Conservation (phyloP, 176 grass and related monocot genomes). For the Hordeum marinum region DNA sequence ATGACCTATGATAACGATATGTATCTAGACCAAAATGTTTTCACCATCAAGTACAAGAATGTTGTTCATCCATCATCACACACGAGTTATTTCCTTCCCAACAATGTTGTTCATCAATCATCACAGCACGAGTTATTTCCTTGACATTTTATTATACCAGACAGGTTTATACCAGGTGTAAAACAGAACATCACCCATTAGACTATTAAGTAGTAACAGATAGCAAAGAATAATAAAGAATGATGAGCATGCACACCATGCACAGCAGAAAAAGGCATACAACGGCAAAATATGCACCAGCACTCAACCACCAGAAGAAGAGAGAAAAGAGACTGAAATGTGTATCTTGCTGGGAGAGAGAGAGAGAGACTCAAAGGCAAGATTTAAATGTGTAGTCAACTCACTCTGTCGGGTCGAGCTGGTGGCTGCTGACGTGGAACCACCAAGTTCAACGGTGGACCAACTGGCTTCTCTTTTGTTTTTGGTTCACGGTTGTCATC, state of each 20-base stretch:
- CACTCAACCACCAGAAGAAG: not conserved
- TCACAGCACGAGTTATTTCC: slow-evolving; percentile 14
- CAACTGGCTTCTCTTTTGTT: slow-evolving; percentile 84
- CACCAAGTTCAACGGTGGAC: slow-evolving; percentile 74
- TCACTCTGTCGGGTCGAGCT: slow-evolving; percentile 69
- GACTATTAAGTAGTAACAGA: not conserved
- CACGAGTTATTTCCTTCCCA: not conserved
- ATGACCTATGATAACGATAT: not conserved
- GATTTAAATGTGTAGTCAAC: slow-evolving; percentile 7
- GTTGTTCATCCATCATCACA: not conserved
- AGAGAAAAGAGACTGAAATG: no score
- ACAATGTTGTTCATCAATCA: not conserved
- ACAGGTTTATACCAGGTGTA: not conserved
- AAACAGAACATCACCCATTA: not conserved
- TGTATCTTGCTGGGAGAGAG: not conserved
- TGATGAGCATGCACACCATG: not conserved
- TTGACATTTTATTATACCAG: slow-evolving; percentile 7
- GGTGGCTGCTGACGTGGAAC: slow-evolving; percentile 60
- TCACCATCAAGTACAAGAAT: slow-evolving; percentile 7
- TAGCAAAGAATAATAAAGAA: not conserved
- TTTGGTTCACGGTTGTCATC: slow-evolving; percentile 75
- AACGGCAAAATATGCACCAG: not conserved
- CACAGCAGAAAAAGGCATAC: slow-evolving; percentile 1
- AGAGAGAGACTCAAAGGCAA: not conserved
- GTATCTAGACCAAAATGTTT: not conserved